These are phyloP conservation scores for Aegilops tauschii DNA, from an alignment of 176 grass and related monocot species.

Conservation along the genomic window DNA sequence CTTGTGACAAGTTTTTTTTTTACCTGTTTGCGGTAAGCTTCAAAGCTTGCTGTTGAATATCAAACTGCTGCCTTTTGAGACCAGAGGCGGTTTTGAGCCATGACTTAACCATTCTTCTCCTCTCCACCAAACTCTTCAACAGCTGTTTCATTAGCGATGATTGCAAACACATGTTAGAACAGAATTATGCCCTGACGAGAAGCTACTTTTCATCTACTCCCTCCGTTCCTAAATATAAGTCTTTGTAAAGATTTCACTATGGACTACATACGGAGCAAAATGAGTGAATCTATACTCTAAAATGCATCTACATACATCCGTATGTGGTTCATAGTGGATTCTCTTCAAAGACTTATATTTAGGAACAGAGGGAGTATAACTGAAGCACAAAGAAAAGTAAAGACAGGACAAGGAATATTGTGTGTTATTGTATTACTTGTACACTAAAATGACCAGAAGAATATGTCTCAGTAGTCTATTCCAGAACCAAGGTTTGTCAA, in stretches of 20 bases:
- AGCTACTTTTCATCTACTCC: background rate
- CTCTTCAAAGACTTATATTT: too few relatives aligned
- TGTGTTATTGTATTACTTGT: background rate
- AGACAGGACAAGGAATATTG: background rate
- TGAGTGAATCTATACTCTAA: too few relatives aligned
- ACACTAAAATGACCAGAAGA: background rate
- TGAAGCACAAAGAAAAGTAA: background rate
- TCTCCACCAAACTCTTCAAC: slow-evolving; percentile 82
- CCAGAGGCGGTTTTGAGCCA: slow-evolving; percentile 86
- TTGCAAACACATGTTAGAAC: slow-evolving; percentile 13
- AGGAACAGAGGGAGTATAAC: background rate
- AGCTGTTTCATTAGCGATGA: slow-evolving; percentile 47
- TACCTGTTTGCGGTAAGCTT: slow-evolving; percentile 98
- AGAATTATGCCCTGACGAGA: background rate
- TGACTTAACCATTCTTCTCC: slow-evolving; percentile 94
- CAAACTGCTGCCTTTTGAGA: slow-evolving; percentile 86
- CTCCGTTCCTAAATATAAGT: too few relatives aligned
- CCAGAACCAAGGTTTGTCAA: slow-evolving; percentile 1
- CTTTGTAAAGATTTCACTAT: too few relatives aligned
- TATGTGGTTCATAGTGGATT: too few relatives aligned
- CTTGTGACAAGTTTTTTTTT: slow-evolving; percentile 20
- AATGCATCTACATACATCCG: too few relatives aligned
- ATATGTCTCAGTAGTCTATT: background rate
- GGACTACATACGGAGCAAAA: too few relatives aligned
- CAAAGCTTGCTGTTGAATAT: slow-evolving; percentile 96